Base-by-base conservation (phyloP, 108 stramenopile genomes). In the Asterionellopsis glacialis region DNA sequence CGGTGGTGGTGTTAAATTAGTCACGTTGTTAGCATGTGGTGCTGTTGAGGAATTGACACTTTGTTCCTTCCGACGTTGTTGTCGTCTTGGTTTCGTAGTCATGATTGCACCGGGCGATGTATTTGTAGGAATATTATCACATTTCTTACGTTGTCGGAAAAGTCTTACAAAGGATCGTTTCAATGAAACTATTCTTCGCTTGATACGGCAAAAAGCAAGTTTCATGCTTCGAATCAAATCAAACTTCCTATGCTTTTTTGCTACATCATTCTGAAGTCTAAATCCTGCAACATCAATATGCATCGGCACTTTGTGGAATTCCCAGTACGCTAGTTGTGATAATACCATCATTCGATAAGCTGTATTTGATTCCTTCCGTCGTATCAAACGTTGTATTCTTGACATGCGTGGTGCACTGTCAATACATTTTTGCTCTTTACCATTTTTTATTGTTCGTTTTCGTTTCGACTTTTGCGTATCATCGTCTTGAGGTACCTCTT, bases 331-430 rank as follows among this genome's bases (percentile, higher is more conserved):
- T n/a, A 80, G 23, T 11, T 21, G 24, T n/a, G 75, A 49, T 4
- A 80, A 24, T 22, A 76, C 40, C 13, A 72, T 72, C 75, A 80
- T 80, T 45, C 52, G 47, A 51, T 76, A 80, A 14, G 75, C 79
- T 14, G 55, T 19, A 10, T 22, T 61, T 13, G 47, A 18, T 15
- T 47, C 15, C 13, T 48, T 21, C 9, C 47, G 47, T 48, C 19
- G 21, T 48, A 16, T 4, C 4, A 48, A 21, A 19, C 47, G 47
- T 16, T 48, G 47, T 33, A 33, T 33, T 33, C 33, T 33, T 33
- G 33, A 33, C 33, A 33, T 33, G 5, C 7, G 33, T 33, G 33
- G 33, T 5, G 33, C 33, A 33, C 33, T 33, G 2, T 33, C 7
- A 7, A 2, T 33, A 7, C 33, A 33, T 5, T 7, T 33, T 33